Percentiles rank a stretch among this genome's conserved stretches.
phyloP scores from a whole-genome alignment of 2,329 filamentous ascomycete genomes.

The Hyphodiscus sp. region DNA sequence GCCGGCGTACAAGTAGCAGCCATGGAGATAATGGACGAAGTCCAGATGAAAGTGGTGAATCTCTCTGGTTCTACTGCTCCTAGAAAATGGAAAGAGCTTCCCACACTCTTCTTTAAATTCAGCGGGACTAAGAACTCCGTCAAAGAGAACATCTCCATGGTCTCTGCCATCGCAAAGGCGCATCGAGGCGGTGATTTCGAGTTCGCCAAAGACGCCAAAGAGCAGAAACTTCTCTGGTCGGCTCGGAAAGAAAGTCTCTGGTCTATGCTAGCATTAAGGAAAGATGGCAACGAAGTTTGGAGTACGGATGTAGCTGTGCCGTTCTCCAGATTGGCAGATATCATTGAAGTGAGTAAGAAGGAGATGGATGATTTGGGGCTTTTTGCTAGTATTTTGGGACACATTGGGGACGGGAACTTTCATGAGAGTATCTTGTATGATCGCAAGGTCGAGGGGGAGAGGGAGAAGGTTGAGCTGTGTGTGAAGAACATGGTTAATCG shows the following conservation, averaged over 20 bases:
- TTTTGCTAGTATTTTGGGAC: slow-evolving; percentile 82
- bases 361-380: slow-evolving; percentile 81
- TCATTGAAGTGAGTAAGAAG: slow-evolving; percentile 78
- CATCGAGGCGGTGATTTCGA: slow-evolving; percentile 65
- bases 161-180: slow-evolving; percentile 58
- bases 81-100: slow-evolving; percentile 65
- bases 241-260: slow-evolving; percentile 79
- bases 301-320: slow-evolving; percentile 82
- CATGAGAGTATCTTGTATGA: slow-evolving; percentile 91
- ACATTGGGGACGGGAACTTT: slow-evolving; percentile 89
- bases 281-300: slow-evolving; percentile 66
- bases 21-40: slow-evolving; percentile 78
- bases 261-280: slow-evolving; percentile 69
- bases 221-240: slow-evolving; percentile 72
- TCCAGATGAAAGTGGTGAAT: slow-evolving; percentile 81
- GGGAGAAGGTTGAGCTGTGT: slow-evolving; percentile 68
- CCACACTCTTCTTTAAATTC: slow-evolving; percentile 82
- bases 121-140: slow-evolving; percentile 74
- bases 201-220: slow-evolving; percentile 64
- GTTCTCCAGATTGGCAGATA: slow-evolving; percentile 66
- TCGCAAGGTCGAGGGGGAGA: slow-evolving; percentile 59
- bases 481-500: slow-evolving; percentile 86
- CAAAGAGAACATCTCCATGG: slow-evolving; percentile 65
- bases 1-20: slow-evolving; percentile 35
- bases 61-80: slow-evolving; percentile 62